These are phyloP conservation scores for Hymenoscyphus fraxineus DNA, from an alignment of 2,329 filamentous ascomycete genomes.

Conservation along the genomic window DNA sequence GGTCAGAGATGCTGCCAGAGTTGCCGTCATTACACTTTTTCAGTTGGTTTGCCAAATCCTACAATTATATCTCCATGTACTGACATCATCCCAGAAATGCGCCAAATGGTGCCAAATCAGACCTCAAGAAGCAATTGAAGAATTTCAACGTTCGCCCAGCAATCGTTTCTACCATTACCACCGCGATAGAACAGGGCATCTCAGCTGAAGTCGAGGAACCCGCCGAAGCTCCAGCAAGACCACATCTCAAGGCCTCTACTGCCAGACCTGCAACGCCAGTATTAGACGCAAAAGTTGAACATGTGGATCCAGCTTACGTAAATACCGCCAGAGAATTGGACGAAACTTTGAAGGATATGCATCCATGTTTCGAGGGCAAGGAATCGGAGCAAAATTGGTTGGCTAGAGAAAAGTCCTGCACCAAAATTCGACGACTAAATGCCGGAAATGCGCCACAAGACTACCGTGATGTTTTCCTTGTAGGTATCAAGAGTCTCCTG, in stretches of 20 bases:
- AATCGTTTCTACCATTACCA: constrained; percentile 77
- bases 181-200: constrained; percentile 53
- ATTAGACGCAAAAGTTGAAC: constrained; percentile 61
- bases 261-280: constrained; percentile 56
- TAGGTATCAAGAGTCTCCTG: constrained; percentile 67
- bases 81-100: constrained; percentile 53
- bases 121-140: constrained; percentile 82
- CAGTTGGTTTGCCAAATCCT: constrained; percentile 46
- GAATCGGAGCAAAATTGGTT: constrained; percentile 92
- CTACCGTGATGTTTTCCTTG: constrained; percentile 67
- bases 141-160: constrained; percentile 81
- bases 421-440: constrained; percentile 71
- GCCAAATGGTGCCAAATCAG: constrained; percentile 78
- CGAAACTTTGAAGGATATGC: constrained; percentile 79
- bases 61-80: constrained; percentile 1
- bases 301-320: constrained; percentile 76
- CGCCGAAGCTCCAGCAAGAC: constrained; percentile 33
- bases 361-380: constrained; percentile 75
- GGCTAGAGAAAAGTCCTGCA: constrained; percentile 75
- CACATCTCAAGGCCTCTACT: constrained; percentile 43
- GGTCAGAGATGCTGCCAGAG: constrained; percentile 81
- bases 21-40: constrained; percentile 82
- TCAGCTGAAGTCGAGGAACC: constrained; percentile 25
- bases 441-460: constrained; percentile 81
- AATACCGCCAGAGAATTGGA: constrained; percentile 86